Conservation (phyloP, 2,329 filamentous ascomycete genomes). For the Trichoderma sp. region DNA sequence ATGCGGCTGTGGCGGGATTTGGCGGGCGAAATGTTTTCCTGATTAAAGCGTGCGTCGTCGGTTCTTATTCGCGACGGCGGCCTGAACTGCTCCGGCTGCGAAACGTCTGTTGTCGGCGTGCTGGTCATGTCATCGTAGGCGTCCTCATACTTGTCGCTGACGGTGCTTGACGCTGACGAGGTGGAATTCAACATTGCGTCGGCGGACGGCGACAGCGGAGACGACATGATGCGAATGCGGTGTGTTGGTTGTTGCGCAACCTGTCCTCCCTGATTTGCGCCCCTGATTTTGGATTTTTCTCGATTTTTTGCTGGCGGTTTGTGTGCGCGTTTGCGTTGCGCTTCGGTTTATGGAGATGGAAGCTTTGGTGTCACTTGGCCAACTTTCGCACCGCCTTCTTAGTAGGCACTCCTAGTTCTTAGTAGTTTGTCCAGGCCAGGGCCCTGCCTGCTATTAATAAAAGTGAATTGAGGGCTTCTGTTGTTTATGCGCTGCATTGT, state of each 20-base stretch:
- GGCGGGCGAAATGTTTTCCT: conserved; percentile 49
- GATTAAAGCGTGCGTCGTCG: conserved; percentile 35
- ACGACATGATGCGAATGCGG: conserved; percentile 34
- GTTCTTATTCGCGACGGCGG: conserved; percentile 27
- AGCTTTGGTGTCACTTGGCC: background rate
- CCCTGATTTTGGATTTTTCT: background rate
- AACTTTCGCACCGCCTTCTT: background rate
- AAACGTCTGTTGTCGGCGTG: conserved; percentile 20
- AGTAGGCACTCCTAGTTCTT: background rate
- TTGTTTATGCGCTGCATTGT: conserved; percentile 16
- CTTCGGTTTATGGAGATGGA: background rate
- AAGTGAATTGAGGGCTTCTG: background rate
- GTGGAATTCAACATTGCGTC: conserved; percentile 40
- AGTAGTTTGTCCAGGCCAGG: background rate
- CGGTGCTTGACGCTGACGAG: conserved; percentile 31
- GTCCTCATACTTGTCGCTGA: conserved; percentile 30
- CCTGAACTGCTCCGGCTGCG: background rate
- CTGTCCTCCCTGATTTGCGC: background rate
- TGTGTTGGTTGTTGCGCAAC: background rate
- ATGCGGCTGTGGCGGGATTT: conserved; percentile 55
- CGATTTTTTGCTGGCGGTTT: background rate
- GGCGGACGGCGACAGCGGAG: conserved; percentile 41
- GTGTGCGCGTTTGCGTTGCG: background rate
- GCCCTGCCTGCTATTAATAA: conserved; percentile 5
- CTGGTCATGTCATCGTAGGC: conserved; percentile 36